A percentile compares a stretch with the other conserved stretches of the same genome.
phyloP scores from a whole-genome alignment of 2,329 filamentous ascomycete genomes.

The Aspergillus oerlinghausenensis region DNA sequence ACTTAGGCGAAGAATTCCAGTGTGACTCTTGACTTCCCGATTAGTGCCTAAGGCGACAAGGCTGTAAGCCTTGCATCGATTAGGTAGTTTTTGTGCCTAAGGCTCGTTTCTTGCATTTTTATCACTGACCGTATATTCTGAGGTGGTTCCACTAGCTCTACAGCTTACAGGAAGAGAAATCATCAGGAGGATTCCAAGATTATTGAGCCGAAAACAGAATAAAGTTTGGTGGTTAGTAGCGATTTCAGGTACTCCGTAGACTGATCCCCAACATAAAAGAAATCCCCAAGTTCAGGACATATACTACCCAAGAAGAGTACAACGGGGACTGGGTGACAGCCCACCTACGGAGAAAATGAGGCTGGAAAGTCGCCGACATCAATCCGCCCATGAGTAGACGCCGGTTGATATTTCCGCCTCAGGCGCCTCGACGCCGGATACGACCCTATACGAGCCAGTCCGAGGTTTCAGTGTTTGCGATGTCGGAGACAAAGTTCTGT shows the following conservation, averaged over 20 bases:
- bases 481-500: background rate
- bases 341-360: background rate
- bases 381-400: background rate
- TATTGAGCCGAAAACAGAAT: background rate
- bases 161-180: background rate
- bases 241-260: background rate
- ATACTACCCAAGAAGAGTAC: background rate
- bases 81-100: background rate
- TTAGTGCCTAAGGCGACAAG: conserved; percentile 3
- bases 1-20: background rate
- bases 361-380: background rate
- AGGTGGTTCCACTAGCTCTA: background rate
- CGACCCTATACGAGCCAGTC: background rate
- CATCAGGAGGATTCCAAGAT: background rate
- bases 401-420: background rate
- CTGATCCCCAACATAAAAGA: background rate
- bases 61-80: background rate
- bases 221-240: background rate
- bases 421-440: background rate
- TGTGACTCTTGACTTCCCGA: background rate
- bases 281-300: background rate
- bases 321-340: background rate
- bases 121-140: background rate
- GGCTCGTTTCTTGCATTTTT: background rate
- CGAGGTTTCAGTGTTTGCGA: background rate